These are phyloP conservation scores for Penicillium daleae DNA, from an alignment of 495 filamentous ascomycete genomes.

Conservation along the genomic window DNA sequence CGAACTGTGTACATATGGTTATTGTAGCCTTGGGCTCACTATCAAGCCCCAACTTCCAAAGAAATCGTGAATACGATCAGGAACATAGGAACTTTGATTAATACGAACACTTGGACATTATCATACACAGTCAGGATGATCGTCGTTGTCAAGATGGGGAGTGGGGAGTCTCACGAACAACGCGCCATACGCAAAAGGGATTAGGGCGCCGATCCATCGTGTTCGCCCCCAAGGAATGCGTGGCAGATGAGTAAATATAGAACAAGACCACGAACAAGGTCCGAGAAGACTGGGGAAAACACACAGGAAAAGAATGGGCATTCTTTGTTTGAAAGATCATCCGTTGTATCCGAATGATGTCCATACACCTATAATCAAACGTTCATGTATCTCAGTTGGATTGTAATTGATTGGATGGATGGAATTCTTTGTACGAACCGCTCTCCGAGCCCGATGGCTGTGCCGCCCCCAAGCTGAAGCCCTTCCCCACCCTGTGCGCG, in stretches of 20 bases:
- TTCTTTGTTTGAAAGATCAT: not conserved
- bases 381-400: not conserved
- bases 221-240: conserved; percentile 16
- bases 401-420: not conserved
- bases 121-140: not conserved
- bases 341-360: not conserved
- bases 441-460: not conserved
- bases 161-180: not conserved
- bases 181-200: not conserved
- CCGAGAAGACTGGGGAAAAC: not conserved
- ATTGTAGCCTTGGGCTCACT: no score
- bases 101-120: no score
- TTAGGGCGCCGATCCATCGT: conserved; percentile 15
- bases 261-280: conserved; percentile 4
- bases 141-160: not conserved
- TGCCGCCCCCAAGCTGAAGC: conserved; percentile 5
- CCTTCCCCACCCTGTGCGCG: not conserved
- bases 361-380: not conserved
- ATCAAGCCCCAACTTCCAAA: no score
- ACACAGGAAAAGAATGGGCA: not conserved
- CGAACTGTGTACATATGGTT: not conserved
- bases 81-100: not conserved
- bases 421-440: not conserved
- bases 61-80: no score
- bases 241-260: conserved; percentile 21